phyloP scores from a whole-genome alignment of 306 rosid genomes.

The Prunus mongolica region DNA sequence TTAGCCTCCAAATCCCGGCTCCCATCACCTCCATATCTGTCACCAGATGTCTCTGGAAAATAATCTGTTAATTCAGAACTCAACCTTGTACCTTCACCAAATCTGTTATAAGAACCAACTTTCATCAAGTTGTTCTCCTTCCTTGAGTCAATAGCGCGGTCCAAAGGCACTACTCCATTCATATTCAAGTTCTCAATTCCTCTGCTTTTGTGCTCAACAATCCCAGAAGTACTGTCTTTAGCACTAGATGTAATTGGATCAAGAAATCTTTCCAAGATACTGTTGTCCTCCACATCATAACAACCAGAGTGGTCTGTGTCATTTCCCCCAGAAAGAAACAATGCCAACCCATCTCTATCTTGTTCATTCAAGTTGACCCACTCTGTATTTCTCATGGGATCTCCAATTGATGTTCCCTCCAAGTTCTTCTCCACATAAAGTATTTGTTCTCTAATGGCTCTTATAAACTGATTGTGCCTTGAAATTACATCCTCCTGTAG shows the following conservation, averaged over 20 bases:
- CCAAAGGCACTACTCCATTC: constrained; percentile 15
- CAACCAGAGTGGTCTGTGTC: not conserved
- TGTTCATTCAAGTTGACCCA: constrained; percentile 34
- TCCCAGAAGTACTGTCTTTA: constrained; percentile 14
- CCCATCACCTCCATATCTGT: constrained; percentile 19
- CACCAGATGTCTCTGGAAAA: constrained; percentile 12
- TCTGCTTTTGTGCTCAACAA: constrained; percentile 7
- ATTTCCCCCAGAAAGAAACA: constrained; percentile 39
- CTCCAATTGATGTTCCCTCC: constrained; percentile 17
- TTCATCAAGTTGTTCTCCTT: constrained; percentile 17
- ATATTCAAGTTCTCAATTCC: constrained; percentile 19
- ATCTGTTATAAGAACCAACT: constrained; percentile 8
- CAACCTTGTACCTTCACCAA: constrained; percentile 11
- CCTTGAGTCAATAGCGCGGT: constrained; percentile 4
- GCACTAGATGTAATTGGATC: constrained; percentile 24
- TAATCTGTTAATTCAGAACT: constrained; percentile 11
- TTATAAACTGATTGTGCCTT: constrained; percentile 32
- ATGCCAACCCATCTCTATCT: constrained; percentile 36
- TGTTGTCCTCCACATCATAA: constrained; percentile 20
- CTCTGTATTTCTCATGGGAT: constrained; percentile 19
- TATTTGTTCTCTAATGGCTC: constrained; percentile 38
- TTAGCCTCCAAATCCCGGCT: constrained; percentile 34
- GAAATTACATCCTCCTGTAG: constrained; percentile 25
- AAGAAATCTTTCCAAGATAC: constrained; percentile 28
- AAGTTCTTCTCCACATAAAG: constrained; percentile 29